phyloP scores from a whole-genome alignment of 1,284 basidiomycete species.

The Malassezia japonica region DNA sequence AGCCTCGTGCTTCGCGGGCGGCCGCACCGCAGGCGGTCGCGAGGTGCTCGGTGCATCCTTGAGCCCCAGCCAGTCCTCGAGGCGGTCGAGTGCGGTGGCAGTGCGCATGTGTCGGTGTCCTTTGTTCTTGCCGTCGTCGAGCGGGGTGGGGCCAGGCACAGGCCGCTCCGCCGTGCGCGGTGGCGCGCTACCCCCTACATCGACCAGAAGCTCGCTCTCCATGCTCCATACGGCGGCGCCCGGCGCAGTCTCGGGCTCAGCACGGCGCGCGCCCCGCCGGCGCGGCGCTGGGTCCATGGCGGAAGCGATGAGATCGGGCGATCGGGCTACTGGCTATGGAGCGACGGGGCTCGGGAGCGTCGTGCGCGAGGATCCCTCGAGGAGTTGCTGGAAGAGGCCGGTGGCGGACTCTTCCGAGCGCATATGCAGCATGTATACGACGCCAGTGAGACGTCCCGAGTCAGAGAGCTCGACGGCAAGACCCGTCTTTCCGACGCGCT shows the following conservation, averaged over 20 bases:
- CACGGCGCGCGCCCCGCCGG: too few relatives aligned
- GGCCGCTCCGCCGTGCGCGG: too few relatives aligned
- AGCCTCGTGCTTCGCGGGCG: neutral
- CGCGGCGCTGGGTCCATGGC: too few relatives aligned
- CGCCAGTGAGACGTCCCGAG: constrained; percentile 77
- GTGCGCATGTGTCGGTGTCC: neutral
- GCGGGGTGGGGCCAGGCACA: too few relatives aligned
- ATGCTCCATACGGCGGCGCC: too few relatives aligned
- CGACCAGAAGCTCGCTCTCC: too few relatives aligned
- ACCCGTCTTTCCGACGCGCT: constrained; percentile 92
- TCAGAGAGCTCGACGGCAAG: constrained; percentile 93
- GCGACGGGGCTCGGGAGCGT: constrained; percentile 3
- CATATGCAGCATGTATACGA: constrained; percentile 81
- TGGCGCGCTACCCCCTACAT: too few relatives aligned
- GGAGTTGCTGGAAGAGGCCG: constrained; percentile 73
- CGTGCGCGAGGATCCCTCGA: constrained; percentile 71
- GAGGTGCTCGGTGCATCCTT: neutral
- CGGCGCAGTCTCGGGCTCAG: too few relatives aligned
- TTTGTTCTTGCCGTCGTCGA: too few relatives aligned
- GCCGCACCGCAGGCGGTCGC: neutral
- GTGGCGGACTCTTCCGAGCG: constrained; percentile 72
- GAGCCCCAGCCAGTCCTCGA: constrained; percentile 41
- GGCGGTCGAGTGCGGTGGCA: constrained; percentile 21
- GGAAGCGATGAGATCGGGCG: too few relatives aligned
- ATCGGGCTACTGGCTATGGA: too few relatives aligned